phyloP scores from a whole-genome alignment of 1,284 basidiomycete genomes.

The Mrakiaceae sp. region DNA sequence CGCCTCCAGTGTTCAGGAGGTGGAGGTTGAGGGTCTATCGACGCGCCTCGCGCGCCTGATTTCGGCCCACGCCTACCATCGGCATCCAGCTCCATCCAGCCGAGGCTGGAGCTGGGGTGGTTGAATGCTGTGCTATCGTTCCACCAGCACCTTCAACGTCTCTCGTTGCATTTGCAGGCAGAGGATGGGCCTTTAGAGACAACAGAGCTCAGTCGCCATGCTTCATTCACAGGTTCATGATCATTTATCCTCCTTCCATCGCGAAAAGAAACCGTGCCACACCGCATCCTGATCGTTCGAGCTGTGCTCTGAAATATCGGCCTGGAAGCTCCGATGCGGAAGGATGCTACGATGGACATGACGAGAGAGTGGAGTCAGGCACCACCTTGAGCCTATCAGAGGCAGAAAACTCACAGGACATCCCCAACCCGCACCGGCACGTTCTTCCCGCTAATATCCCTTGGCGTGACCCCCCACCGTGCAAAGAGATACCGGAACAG shows the following conservation, averaged over 20 bases:
- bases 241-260: constrained; percentile 27
- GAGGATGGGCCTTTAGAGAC: too few relatives aligned
- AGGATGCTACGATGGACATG: background rate
- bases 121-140: too few relatives aligned
- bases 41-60: too few relatives aligned
- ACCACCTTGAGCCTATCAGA: background rate
- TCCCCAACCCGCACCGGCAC: constrained; percentile 26
- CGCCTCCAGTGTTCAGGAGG: too few relatives aligned
- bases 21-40: too few relatives aligned
- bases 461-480: constrained; percentile 27
- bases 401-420: constrained; percentile 22
- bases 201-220: too few relatives aligned
- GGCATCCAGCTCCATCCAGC: too few relatives aligned
- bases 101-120: too few relatives aligned
- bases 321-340: constrained; percentile 4
- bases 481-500: constrained; percentile 27
- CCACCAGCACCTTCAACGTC: too few relatives aligned
- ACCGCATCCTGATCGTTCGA: constrained; percentile 6
- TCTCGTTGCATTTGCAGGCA: too few relatives aligned
- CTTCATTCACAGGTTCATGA: background rate
- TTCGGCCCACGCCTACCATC: too few relatives aligned
- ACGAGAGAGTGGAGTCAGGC: background rate
- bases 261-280: background rate
- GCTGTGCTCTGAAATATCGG: constrained; percentile 8
- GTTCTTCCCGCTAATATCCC: constrained; percentile 19